Evolutionary conservation across 1,284 basidiomycete genomes (phyloP).

Genomic region (Lentinula novae-zelandiae): DNA sequence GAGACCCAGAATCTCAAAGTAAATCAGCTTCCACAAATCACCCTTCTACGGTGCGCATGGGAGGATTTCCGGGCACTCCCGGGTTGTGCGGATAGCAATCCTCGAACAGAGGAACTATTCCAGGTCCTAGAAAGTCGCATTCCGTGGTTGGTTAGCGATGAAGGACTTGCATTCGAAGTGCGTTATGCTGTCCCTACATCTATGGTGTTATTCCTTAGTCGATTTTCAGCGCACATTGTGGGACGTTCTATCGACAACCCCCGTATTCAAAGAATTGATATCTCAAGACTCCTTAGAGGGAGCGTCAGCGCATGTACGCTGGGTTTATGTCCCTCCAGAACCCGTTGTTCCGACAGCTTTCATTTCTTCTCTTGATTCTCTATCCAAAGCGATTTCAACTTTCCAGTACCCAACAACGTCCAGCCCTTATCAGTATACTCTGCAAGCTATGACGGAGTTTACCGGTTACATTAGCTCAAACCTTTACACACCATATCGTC

Average conservation of each 20-base stretch:
- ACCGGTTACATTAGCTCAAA: slow-evolving; percentile 67
- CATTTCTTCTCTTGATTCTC: slow-evolving; percentile 39
- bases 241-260: slow-evolving; percentile 51
- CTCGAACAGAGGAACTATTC: slow-evolving; percentile 59
- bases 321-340: slow-evolving; percentile 48
- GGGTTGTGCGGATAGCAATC: slow-evolving; percentile 31
- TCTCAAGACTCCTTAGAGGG: slow-evolving; percentile 17
- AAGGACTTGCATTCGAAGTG: slow-evolving; percentile 52
- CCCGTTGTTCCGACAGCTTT: slow-evolving; percentile 40
- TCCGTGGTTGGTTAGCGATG: slow-evolving; percentile 50
- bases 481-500: slow-evolving; percentile 46
- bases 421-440: slow-evolving; percentile 43
- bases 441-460: slow-evolving; percentile 57
- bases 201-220: neutral
- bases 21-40: slow-evolving; percentile 41
- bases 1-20: slow-evolving; percentile 28
- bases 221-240: slow-evolving; percentile 51
- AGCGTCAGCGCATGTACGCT: slow-evolving; percentile 32
- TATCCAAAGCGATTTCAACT: slow-evolving; percentile 42
- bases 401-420: slow-evolving; percentile 24
- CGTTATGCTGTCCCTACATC: slow-evolving; percentile 11
- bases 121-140: slow-evolving; percentile 49
- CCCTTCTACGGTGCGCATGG: slow-evolving; percentile 60
- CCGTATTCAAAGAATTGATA: slow-evolving; percentile 39
- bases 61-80: slow-evolving; percentile 37